Percentiles rank a stretch among this genome's conserved stretches.
Evolutionary conservation across 106 monocot species (phyloP).

Genomic region (Phalaenopsis aphrodite): DNA sequence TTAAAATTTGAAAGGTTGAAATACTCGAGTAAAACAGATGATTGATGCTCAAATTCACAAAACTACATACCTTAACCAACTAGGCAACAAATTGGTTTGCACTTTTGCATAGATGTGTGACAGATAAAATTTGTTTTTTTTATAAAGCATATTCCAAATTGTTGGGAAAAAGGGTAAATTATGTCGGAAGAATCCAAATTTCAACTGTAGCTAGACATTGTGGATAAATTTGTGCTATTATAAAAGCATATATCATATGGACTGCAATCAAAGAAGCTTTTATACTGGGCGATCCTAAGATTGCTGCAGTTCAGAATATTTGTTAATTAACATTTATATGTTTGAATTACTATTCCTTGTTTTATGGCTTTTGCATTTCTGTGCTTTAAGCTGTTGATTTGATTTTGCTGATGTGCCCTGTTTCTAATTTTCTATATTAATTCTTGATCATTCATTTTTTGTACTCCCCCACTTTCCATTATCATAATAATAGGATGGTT

Average conservation of each 20-base stretch:
- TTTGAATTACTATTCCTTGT: background rate
- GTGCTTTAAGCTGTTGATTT: background rate
- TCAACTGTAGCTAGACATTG: background rate
- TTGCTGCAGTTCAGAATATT: background rate
- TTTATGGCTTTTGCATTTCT: background rate
- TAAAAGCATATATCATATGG: background rate
- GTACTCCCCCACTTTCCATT: background rate
- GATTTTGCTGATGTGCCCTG: background rate
- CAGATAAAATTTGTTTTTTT: background rate
- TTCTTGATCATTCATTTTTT: background rate
- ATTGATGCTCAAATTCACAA: no score
- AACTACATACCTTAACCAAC: background rate
- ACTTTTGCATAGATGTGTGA: background rate
- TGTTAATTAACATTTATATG: background rate
- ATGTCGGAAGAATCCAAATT: background rate
- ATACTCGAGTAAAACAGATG: no score
- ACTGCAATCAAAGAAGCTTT: background rate
- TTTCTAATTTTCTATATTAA: background rate
- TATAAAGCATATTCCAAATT: background rate
- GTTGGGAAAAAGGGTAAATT: background rate
- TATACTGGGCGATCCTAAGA: background rate
- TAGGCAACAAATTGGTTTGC: background rate
- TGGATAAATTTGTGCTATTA: background rate
- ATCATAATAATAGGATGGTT: background rate
- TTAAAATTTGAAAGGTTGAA: no score